Base-by-base conservation (phyloP, 75 land plant genomes). In the Picea glauca region DNA sequence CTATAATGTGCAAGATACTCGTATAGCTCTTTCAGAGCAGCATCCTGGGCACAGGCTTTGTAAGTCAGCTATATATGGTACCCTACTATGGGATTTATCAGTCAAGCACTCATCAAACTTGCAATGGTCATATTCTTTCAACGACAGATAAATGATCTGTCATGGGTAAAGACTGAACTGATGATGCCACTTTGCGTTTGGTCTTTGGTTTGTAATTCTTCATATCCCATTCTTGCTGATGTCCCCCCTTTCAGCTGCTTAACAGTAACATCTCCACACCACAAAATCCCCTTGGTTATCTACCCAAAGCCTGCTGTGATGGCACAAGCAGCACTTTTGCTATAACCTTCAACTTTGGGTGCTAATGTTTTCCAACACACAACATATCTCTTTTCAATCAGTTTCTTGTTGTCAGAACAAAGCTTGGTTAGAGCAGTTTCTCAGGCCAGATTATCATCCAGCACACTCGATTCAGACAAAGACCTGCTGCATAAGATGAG, bases 311-410 rank as follows among this genome's bases (percentile, higher is more conserved):
- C 98, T 0, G 80, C 68, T 0, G 98, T 95, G 66, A 95, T 95
- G 31, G 63, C 66, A 87, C 81, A 82, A 1, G 98, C 93, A 0
- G 81, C 78, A 58, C 43, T 30, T 13, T 87, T 74, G 33, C 89
- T 88, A 67, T 95, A 95, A 31, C 93, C 98, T 79, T 91, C 98
- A 30, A 95, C 98, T 79, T 95, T 95, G 9, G 98, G 98, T 4
- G 98, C 98, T 78, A 95, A 31, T 0, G 93, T 88, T 33, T 93
- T 87, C 98, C 98, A 95, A 73, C 90, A 95, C 20, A 85, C 95
- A 9, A 85, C 84, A 18, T 86, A 83, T 13, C 77, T 78, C 83
- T 83, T 70, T 86, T 83, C 91, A 76, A 86, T 68, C 81, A 65
- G 79, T 72, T 59, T 81, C 74, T 78, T 81, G 60, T 58, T 43